Evolutionary conservation across 2,329 filamentous ascomycete species (phyloP).

Genomic region (Didymella lethalis): DNA sequence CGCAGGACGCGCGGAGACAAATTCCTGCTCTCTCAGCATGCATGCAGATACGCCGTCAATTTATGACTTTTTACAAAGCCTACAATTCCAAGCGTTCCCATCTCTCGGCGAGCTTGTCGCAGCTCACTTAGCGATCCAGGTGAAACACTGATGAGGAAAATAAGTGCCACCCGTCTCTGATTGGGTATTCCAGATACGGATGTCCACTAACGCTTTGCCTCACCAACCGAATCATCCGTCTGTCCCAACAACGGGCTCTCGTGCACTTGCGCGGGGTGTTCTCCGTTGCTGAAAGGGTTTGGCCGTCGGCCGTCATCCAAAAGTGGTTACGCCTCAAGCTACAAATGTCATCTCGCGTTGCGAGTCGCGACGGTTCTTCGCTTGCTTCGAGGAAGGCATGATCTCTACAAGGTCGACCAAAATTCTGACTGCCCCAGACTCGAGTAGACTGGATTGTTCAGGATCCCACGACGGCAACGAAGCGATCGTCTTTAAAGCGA

Average conservation of each 20-base stretch:
- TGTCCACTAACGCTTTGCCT: conserved; percentile 6
- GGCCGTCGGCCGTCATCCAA: neutral
- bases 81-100: neutral
- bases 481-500: neutral
- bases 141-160: conserved; percentile 6
- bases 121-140: conserved; percentile 3
- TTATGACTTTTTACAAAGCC: neutral
- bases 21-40: conserved; percentile 8
- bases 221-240: conserved; percentile 9
- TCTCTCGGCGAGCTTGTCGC: conserved; percentile 3
- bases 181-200: neutral
- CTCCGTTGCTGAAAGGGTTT: conserved; percentile 3
- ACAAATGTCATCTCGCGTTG: neutral
- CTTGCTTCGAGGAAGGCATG: conserved; percentile 1
- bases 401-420: neutral
- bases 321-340: conserved; percentile 11
- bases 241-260: conserved; percentile 16
- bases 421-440: neutral
- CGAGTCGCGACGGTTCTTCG: neutral
- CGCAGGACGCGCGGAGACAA: neutral
- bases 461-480: conserved; percentile 8
- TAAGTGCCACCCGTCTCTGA: neutral
- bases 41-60: conserved; percentile 11
- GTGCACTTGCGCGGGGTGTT: conserved; percentile 7
- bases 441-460: neutral